Evolutionary conservation across 2,329 filamentous ascomycete species (phyloP).

Genomic region (Ophiostoma ulmi): DNA sequence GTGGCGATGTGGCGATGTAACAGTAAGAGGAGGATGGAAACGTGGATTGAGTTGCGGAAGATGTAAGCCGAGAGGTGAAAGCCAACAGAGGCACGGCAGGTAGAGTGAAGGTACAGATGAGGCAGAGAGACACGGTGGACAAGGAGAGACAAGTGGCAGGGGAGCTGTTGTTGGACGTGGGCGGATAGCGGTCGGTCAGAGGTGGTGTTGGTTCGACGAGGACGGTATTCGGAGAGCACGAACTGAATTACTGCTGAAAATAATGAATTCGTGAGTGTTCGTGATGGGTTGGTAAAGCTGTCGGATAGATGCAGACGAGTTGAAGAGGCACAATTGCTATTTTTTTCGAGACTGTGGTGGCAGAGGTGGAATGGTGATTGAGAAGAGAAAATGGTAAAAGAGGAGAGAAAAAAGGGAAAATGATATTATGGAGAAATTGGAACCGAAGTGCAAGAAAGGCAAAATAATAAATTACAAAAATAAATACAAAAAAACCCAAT

Average conservation of each 20-base stretch:
- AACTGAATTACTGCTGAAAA: not conserved
- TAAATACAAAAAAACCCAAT: not conserved
- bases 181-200: constrained; percentile 8
- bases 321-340: constrained; percentile 7
- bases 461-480: not conserved
- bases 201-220: not conserved
- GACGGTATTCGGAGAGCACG: not conserved
- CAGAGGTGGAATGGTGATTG: constrained; percentile 10
- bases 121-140: not conserved
- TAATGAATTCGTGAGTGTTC: not conserved
- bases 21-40: not conserved
- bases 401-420: constrained; percentile 16
- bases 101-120: not conserved
- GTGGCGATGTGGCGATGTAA: not conserved
- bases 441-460: constrained; percentile 2
- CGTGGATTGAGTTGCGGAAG: not conserved
- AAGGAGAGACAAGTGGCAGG: not conserved
- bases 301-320: not conserved
- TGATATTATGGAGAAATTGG: constrained; percentile 14
- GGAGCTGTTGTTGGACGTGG: not conserved
- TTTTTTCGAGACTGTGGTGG: constrained; percentile 6
- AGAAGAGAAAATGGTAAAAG: constrained; percentile 18
- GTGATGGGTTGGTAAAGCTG: not conserved
- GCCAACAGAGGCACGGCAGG: not conserved
- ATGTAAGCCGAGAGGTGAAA: not conserved